phyloP scores from a whole-genome alignment of 176 grass and related monocot species.

The Oryza nivara region DNA sequence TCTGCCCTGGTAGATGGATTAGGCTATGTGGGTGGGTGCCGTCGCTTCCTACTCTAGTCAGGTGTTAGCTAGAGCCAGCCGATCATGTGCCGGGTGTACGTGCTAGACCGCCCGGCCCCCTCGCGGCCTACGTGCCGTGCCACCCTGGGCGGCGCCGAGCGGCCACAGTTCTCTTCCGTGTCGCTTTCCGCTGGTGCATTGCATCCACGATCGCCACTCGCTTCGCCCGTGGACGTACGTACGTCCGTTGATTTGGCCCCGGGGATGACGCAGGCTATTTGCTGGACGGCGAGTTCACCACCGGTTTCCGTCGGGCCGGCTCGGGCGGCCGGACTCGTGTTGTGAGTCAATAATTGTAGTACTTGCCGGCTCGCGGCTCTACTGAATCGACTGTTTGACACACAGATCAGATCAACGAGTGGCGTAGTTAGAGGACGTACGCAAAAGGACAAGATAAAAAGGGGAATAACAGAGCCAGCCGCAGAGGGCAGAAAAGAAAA shows the following conservation, averaged over 20 bases:
- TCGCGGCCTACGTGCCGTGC: not conserved
- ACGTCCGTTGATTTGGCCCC: not conserved
- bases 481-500: not conserved
- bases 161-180: not conserved
- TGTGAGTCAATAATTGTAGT: slow-evolving; percentile 17
- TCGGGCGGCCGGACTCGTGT: not conserved
- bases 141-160: not conserved
- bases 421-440: not conserved
- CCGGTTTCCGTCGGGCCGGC: not conserved
- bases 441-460: slow-evolving; percentile 3
- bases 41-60: slow-evolving; percentile 3
- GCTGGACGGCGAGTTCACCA: not conserved
- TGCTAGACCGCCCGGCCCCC: not conserved
- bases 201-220: not conserved
- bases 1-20: not conserved
- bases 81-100: not conserved
- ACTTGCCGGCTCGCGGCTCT: not conserved
- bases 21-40: not conserved
- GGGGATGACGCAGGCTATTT: not conserved
- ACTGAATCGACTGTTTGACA: not conserved
- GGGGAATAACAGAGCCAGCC: not conserved
- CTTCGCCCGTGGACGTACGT: not conserved
- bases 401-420: not conserved
- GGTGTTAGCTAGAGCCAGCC: not conserved
- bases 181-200: not conserved